phyloP scores from a whole-genome alignment of 345 rosid species.

The Syzygium oleosum region DNA sequence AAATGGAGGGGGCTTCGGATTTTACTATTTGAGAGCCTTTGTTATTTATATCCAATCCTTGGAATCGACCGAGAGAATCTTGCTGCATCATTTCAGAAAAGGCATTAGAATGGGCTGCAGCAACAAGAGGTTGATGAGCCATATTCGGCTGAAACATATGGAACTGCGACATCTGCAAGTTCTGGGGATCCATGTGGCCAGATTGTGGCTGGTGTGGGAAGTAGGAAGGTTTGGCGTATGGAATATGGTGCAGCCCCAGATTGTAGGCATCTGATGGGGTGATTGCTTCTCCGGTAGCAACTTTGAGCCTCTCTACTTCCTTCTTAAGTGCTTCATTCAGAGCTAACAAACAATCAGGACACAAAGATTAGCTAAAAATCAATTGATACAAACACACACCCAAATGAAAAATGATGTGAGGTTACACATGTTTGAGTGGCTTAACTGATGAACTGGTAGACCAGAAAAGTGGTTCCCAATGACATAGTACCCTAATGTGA shows the following conservation, averaged over 20 bases:
- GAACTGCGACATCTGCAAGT: slow-evolving; percentile 45
- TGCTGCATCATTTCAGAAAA: slow-evolving; percentile 60
- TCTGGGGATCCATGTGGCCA: slow-evolving; percentile 29
- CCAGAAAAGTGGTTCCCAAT: background rate
- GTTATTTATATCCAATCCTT: slow-evolving; percentile 73
- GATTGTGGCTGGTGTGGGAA: slow-evolving; percentile 41
- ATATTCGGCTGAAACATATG: slow-evolving; percentile 44
- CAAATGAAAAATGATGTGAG: background rate
- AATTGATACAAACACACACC: background rate
- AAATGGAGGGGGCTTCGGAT: slow-evolving; percentile 63
- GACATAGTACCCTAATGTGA: background rate
- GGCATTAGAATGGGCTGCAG: slow-evolving; percentile 28
- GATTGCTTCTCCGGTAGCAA: slow-evolving; percentile 66
- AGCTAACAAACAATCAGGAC: slow-evolving; percentile 25
- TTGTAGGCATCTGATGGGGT: slow-evolving; percentile 65
- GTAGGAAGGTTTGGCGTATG: slow-evolving; percentile 43
- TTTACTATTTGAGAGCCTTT: slow-evolving; percentile 51
- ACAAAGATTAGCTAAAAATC: background rate
- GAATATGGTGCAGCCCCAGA: slow-evolving; percentile 64
- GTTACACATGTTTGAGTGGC: background rate
- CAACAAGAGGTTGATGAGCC: slow-evolving; percentile 27
- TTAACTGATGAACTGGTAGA: background rate
- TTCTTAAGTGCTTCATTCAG: slow-evolving; percentile 86
- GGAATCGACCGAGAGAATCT: slow-evolving; percentile 67
- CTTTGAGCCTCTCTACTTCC: slow-evolving; percentile 86